Evolutionary conservation across 2,329 filamentous ascomycete species (phyloP), one percentile per base, ranked within the genome.

Genomic region (Fusarium camptoceras): DNA sequence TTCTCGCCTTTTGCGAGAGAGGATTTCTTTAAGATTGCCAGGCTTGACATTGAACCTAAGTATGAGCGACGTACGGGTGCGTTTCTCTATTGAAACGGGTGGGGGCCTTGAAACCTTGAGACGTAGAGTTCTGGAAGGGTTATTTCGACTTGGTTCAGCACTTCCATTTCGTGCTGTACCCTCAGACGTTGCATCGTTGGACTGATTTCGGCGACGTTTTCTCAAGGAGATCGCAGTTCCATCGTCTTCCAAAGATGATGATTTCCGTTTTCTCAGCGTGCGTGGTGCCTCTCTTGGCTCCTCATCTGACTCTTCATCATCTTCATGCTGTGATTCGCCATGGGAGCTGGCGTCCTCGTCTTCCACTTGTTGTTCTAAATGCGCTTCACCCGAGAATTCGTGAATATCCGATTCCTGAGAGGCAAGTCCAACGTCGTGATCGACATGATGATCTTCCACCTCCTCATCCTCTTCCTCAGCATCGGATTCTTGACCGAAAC

Each of bases 181-280:
- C 27, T 79, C 80, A 11, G 76, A 76, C n/a, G 77, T 61, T 37
- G 79, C 80, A 34, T 82, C 84, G n/a, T 83, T 82, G 0, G 81
- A 82, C 1, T 81, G 80, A 25, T 85, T 83, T 73, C 83, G 83
- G 46, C 85, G 80, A 34, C 88, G 83, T 77, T 88, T 90, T 64
- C 86, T 85, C 37, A 85, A 76, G 1, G 84, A 82, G 61, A 83
- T 80, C 18, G 82, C 80, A 18, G 83, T 82, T 71, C 91, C 85
- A 68, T 93, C 84, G 68, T 81, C 83, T 50, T 91, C 89, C 15
- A 87, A 84, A 5, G 92, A 91, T 2, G 93, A 94, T 20, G 93
- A 91, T 79, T 95, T 97, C 56, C 94, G 89, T 81, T 97, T 97
- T 64, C 94, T 88, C 64, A 97, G 82, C 31, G 92, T 88, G 55